Percentiles rank a stretch among this genome's conserved stretches.
Conservation (phyloP, 2,329 filamentous ascomycete genomes). For the Colletotrichum limetticola region DNA sequence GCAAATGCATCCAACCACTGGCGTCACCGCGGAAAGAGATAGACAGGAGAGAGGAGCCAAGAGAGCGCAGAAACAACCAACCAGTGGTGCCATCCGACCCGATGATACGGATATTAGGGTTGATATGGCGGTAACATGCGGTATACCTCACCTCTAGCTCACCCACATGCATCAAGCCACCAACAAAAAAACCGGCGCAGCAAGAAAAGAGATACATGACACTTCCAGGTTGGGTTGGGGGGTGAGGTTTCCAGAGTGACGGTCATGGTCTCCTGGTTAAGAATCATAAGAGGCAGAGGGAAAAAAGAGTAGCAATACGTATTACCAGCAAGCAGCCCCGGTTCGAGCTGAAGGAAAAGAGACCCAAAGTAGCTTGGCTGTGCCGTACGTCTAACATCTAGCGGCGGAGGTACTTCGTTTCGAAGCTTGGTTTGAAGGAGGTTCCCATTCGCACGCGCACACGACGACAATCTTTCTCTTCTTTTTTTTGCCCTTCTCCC, state of each 20-base stretch:
- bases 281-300: not conserved
- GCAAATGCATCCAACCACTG: conserved; percentile 15
- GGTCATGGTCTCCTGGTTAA: not conserved
- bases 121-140: conserved; percentile 22
- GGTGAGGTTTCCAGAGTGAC: not conserved
- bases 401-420: conserved; percentile 26
- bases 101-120: conserved; percentile 16
- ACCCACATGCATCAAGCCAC: conserved; percentile 32
- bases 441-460: conserved; percentile 33
- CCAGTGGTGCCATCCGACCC: conserved; percentile 10
- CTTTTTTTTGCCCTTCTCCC: not conserved
- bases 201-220: not conserved
- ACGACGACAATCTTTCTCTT: conserved; percentile 25
- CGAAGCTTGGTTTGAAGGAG: conserved; percentile 38
- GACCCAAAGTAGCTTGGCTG: not conserved
- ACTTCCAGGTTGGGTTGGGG: not conserved
- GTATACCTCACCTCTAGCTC: conserved; percentile 14
- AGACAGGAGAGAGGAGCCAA: conserved; percentile 13
- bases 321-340: not conserved
- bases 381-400: conserved; percentile 6
- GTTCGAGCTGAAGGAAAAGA: not conserved
- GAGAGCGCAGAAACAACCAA: not conserved
- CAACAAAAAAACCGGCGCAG: conserved; percentile 4
- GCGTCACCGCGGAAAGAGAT: conserved; percentile 19
- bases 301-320: too few relatives aligned